phyloP scores from a whole-genome alignment of 2,329 filamentous ascomycete genomes.

The Neofusicoccum laricinum region DNA sequence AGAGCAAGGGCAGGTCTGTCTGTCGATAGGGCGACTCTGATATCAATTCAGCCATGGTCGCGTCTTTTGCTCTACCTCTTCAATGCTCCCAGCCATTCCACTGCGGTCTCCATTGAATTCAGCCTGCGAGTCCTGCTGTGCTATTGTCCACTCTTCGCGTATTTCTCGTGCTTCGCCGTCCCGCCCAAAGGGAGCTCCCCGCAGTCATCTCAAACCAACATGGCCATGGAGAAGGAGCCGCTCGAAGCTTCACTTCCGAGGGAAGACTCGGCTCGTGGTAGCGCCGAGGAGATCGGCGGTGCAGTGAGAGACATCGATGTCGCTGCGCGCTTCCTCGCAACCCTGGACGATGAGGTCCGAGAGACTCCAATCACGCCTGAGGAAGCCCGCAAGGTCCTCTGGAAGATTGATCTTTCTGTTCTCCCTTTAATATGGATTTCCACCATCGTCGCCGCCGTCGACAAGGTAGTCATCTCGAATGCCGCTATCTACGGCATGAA shows the following conservation, averaged over 20 bases:
- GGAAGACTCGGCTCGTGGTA: not conserved
- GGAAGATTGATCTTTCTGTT: constrained; percentile 6
- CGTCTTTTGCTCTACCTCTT: not conserved
- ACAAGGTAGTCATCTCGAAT: constrained; percentile 38
- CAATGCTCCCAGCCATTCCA: not conserved
- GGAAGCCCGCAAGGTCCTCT: constrained; percentile 8
- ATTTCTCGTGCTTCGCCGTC: not conserved
- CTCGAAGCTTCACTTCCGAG: not conserved
- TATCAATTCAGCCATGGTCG: not conserved
- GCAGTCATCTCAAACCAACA: not conserved
- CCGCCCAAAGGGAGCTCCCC: not conserved
- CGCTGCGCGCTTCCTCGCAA: not conserved
- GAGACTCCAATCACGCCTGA: not conserved
- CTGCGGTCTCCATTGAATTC: not conserved
- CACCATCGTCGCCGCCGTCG: constrained; percentile 30
- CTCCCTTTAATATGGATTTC: constrained; percentile 6
- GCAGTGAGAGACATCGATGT: not conserved
- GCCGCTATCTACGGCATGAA: constrained; percentile 27
- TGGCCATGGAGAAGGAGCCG: not conserved
- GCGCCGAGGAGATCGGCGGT: not conserved
- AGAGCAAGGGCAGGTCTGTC: not conserved
- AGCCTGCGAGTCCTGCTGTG: too few relatives aligned
- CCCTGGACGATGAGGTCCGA: not conserved
- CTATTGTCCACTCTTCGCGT: not conserved
- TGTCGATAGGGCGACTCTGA: not conserved